Base-by-base conservation (phyloP, 1,139 yeast species). In the Saccharomyces hybrid region DNA sequence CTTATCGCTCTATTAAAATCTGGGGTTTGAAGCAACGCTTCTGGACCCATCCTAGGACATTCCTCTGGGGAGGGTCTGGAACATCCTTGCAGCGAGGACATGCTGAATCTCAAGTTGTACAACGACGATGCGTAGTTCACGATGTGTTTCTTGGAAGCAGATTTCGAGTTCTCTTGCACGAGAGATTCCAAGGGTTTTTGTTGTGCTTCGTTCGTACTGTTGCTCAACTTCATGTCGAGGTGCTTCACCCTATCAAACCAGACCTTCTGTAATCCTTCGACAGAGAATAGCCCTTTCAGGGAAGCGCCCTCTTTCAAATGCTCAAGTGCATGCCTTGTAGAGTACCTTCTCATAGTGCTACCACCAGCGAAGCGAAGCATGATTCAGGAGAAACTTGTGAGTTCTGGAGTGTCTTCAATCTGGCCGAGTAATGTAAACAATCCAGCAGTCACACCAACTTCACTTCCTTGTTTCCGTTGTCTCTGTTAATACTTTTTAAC, bases 71-170 rank as follows among this genome's bases (percentile, higher is more conserved):
- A 38, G 4, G 60, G 56, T 29, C 42, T 51, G 28, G 59, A 47
- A 38, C 58, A 56, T 14, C 65, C 66, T 41, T 75, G 79, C 56
- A 86, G 69, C 8, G 81, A 74, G 50, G 83, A 83, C 60, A 84
- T 72, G 55, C 82, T 78, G 63, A 84, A 84, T 58, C 77, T 81
- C 52, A 81, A 69, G 68, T 83, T 85, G 71, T 80, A 78, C 56
- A 86, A 73, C 42, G 81, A 69, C 0, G 88, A 76, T 2, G 90
- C 85, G 59, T 80, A 75, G 56, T 81, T 78, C 63, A 79, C 82
- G 50, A 84, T 72, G 34, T 66, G 63, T 48, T 64, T 62, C 57
- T 71, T 71, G 4, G 63, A 56, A 9, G 69, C 60, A 21, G 70
- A 63, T 32, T 63, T 63, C 1, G 72, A 64, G 52, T 63, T 60